Percentiles rank a stretch among this genome's conserved stretches.
Conservation (phyloP, 345 rosid species). For the Bretschneidera sinensis region DNA sequence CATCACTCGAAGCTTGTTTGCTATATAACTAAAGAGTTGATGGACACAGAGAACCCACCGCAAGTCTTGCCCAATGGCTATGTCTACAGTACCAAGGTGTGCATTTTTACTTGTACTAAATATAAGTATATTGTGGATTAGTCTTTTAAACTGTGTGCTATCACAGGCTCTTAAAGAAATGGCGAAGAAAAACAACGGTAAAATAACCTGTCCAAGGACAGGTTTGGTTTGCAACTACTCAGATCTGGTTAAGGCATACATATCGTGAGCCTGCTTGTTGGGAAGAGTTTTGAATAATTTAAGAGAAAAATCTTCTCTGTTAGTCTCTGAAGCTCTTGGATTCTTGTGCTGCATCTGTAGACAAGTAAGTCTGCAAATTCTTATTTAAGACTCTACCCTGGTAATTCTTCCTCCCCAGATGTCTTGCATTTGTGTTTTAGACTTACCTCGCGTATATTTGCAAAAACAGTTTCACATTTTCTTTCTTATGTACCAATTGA, state of each 20-base stretch:
- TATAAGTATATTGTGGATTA: slow-evolving; percentile 1
- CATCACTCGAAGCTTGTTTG: slow-evolving; percentile 97
- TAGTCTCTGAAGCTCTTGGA: background rate
- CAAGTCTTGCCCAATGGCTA: slow-evolving; percentile 95
- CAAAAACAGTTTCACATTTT: background rate
- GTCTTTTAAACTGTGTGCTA: slow-evolving; percentile 4
- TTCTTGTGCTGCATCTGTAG: slow-evolving; percentile 5
- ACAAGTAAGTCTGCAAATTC: background rate
- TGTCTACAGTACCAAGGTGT: slow-evolving; percentile 94
- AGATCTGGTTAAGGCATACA: slow-evolving; percentile 82
- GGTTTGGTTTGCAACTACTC: slow-evolving; percentile 55
- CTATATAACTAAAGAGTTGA: slow-evolving; percentile 84
- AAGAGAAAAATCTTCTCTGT: too few species aligned
- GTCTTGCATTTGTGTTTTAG: background rate
- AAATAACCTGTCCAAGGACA: slow-evolving; percentile 82
- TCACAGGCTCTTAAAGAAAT: slow-evolving; percentile 90
- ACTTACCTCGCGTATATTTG: background rate
- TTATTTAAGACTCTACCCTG: background rate
- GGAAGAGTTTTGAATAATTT: background rate
- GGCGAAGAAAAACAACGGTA: slow-evolving; percentile 73
- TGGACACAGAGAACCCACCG: slow-evolving; percentile 99
- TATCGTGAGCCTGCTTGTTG: slow-evolving; percentile 42
- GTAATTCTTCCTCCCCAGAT: background rate
- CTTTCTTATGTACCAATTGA: background rate
- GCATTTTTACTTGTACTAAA: slow-evolving; percentile 6